Evolutionary conservation across 768 basidiomycete species (phyloP), one percentile per base, ranked within the genome.

Genomic region (Kwoniella pini): DNA sequence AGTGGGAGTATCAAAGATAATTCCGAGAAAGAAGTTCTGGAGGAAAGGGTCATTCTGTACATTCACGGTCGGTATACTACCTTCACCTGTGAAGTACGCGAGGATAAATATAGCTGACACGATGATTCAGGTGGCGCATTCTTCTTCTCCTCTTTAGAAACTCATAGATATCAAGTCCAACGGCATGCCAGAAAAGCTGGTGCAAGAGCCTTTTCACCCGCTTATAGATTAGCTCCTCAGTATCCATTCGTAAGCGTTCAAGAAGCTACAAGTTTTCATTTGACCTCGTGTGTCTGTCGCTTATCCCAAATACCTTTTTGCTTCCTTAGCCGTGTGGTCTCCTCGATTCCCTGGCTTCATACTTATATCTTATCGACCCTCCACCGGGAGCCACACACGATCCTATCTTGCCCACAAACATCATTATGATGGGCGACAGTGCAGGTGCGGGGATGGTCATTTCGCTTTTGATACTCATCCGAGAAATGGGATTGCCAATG

Each of bases 141-240:
- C 70, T 79, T 78, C 72, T 80, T 78, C 70, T 74, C 72, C 4
- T 72, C 74, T n/a, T 65, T 80, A 46, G 77, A 80, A 46, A 80
- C 79, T 1, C 79, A 80, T 49, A 68, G 79, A 6, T 80, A 80
- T 53, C 78, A 78, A 43, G 73, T 80, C 28, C 75, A 75, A 60
- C 56, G 79, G 6, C 78, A 80, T 65, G 76, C 76, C 0, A 67
- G 79, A 21, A 80, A 80, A 65, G 77, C 79, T 24, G 72, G 72
- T 19, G 79, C 77, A 0, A 63, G 78, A 11, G 78, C 77, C 1
- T 78, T 80, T 33, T 77, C 76, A 4, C 72, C 72, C 0, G 62
- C 69, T 5, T 77, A 77, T 48, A 62, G 77, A 7, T 51, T 76
- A 55, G 59, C 74, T 11, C 77, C 77, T 10, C 77, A 78, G 46